These are phyloP conservation scores for Xylaria longipes DNA, from an alignment of 495 filamentous ascomycete species.

Conservation along the genomic window DNA sequence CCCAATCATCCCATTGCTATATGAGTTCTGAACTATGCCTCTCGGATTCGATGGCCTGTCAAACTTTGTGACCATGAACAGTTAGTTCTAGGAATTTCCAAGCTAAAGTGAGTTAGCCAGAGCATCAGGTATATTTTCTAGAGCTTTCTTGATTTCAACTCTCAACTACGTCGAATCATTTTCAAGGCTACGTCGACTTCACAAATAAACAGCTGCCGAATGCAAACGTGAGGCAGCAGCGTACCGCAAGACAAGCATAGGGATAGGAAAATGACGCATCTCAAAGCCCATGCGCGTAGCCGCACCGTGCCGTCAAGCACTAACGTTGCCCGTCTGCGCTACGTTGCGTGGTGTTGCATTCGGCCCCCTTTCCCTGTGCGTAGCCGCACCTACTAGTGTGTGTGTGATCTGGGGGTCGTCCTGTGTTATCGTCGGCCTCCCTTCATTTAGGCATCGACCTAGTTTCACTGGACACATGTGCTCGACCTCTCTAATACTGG, in stretches of 20 bases:
- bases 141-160: neutral
- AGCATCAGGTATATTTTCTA: neutral
- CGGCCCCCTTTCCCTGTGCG: slow-evolving; percentile 14
- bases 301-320: slow-evolving; percentile 5
- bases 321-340: neutral
- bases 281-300: slow-evolving; percentile 6
- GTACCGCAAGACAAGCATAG: slow-evolving; percentile 1
- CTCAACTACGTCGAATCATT: neutral
- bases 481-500: no score
- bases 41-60: neutral
- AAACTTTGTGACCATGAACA: neutral
- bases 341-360: slow-evolving; percentile 11
- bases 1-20: neutral
- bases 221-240: neutral
- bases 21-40: neutral
- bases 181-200: neutral
- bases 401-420: neutral
- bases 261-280: slow-evolving; percentile 7
- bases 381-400: neutral
- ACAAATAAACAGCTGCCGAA: neutral
- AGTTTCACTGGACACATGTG: neutral
- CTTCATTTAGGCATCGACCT: neutral
- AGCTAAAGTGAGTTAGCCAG: neutral
- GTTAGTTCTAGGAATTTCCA: neutral
- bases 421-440: neutral